Evolutionary conservation across 2,329 filamentous ascomycete species (phyloP), one percentile per base, ranked within the genome.

Genomic region (Thelonectria blattea): DNA sequence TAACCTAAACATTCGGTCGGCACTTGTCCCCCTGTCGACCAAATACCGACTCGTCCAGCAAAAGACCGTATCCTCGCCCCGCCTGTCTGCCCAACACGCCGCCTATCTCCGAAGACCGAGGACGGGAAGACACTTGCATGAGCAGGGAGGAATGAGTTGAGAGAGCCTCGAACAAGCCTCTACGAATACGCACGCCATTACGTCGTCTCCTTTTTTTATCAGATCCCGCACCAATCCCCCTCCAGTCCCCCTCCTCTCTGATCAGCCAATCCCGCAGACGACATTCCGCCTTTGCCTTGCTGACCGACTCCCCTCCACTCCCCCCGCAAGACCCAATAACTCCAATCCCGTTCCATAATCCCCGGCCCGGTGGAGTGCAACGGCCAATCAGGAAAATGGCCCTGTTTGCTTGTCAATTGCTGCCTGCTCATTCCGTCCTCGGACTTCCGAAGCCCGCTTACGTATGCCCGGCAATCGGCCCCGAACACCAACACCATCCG

Each of bases 71-170:
- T 57, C 54, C 39, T 37, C n/a, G 24, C 14, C 17, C 47, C 22
- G 15, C 15, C 12, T 42, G 11, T 30, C 27, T 30, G n/a, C 27
- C 27, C 41, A 48, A 37, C 32, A 59, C 10, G 60, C 60, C 62
- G 62, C 58, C 49, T 63, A 67, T 56, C 59, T 65, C 65, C 65
- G 65, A 65, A 65, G 61, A 48, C 47, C 52, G 43, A 53, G 56
- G 20, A 24, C 22, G 22, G 22, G n/a, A n/a, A n/a, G n/a, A n/a
- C n/a, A 24, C 22, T 24, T 24, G 22, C 22, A 24, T 24, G 22
- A n/a, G n/a, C n/a, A n/a, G n/a, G 22, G 32, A 34, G 12, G 34
- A 37, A 14, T 37, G 34, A 37, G 15, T 5, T 24, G 22, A 24
- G 34, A 15, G 4, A 15, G 55, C 20, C 18, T 37, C 24, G 24